phyloP scores from a whole-genome alignment of 2,329 filamentous ascomycete genomes.

The Talaromyces piceae region DNA sequence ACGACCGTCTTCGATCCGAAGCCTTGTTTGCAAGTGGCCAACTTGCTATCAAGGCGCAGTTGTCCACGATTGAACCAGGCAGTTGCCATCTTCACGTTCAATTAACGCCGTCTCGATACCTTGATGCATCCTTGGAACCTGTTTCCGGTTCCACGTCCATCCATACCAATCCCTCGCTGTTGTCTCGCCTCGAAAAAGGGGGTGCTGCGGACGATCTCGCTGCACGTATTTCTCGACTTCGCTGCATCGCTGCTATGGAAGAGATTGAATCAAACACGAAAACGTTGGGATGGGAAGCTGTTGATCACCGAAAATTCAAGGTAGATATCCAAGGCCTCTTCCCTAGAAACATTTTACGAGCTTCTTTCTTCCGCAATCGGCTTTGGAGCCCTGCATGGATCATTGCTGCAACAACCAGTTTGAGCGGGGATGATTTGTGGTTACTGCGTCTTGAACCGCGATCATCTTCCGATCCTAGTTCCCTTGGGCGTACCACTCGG shows the following conservation, averaged over 20 bases:
- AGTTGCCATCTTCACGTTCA: slow-evolving; percentile 63
- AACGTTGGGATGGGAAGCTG: slow-evolving; percentile 30
- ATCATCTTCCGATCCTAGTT: slow-evolving; percentile 12
- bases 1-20: slow-evolving; percentile 51
- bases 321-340: slow-evolving; percentile 52
- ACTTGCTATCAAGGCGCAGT: slow-evolving; percentile 50
- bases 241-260: slow-evolving; percentile 32
- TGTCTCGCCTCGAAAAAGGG: slow-evolving; percentile 53
- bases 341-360: slow-evolving; percentile 55
- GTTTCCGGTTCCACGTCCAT: slow-evolving; percentile 70
- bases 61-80: slow-evolving; percentile 56
- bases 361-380: slow-evolving; percentile 61
- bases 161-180: slow-evolving; percentile 54
- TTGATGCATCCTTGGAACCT: slow-evolving; percentile 64
- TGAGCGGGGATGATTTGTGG: slow-evolving; percentile 73
- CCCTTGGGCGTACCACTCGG: slow-evolving; percentile 8
- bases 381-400: slow-evolving; percentile 70
- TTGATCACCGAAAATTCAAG: slow-evolving; percentile 30
- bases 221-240: slow-evolving; percentile 30
- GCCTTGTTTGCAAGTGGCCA: slow-evolving; percentile 56
- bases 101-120: slow-evolving; percentile 54
- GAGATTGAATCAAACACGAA: slow-evolving; percentile 31
- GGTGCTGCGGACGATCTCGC: slow-evolving; percentile 49
- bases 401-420: slow-evolving; percentile 61
- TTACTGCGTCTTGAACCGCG: slow-evolving; percentile 42